A percentile compares a stretch with the other conserved stretches of the same genome.
phyloP scores from a whole-genome alignment of 2,329 filamentous ascomycete genomes.

The Aureobasidium sp. region DNA sequence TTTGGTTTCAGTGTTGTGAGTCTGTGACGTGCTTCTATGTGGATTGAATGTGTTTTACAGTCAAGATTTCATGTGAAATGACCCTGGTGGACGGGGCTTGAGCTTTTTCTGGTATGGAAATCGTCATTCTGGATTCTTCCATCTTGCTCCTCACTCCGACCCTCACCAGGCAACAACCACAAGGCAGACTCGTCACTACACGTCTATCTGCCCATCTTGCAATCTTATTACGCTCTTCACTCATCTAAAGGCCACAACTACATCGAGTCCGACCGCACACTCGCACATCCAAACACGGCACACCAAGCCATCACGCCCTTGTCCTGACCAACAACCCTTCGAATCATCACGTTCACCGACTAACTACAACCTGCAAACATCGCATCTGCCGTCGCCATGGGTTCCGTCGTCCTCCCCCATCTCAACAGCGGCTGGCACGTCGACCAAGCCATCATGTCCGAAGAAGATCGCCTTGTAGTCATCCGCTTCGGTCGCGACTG shows the following conservation, averaged over 20 bases:
- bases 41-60: background rate
- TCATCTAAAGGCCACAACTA: background rate
- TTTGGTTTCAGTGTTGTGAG: background rate
- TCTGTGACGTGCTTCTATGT: background rate
- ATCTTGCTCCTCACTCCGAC: background rate
- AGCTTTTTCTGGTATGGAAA: background rate
- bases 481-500: slow-evolving; percentile 89
- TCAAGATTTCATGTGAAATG: background rate
- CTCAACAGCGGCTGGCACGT: slow-evolving; percentile 93
- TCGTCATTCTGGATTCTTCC: slow-evolving; percentile 7
- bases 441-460: slow-evolving; percentile 85
- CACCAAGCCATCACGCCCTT: background rate
- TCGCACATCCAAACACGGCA: background rate
- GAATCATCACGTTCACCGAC: background rate
- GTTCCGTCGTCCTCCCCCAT: slow-evolving; percentile 87
- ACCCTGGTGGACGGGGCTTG: background rate
- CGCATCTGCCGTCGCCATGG: slow-evolving; percentile 42
- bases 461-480: slow-evolving; percentile 87
- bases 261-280: background rate
- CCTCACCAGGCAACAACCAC: background rate
- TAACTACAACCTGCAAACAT: background rate
- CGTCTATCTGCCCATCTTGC: background rate
- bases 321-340: background rate
- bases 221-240: background rate
- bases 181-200: background rate